Base-by-base conservation (phyloP, 2,329 filamentous ascomycete species). In the Acrocalymma vagum region DNA sequence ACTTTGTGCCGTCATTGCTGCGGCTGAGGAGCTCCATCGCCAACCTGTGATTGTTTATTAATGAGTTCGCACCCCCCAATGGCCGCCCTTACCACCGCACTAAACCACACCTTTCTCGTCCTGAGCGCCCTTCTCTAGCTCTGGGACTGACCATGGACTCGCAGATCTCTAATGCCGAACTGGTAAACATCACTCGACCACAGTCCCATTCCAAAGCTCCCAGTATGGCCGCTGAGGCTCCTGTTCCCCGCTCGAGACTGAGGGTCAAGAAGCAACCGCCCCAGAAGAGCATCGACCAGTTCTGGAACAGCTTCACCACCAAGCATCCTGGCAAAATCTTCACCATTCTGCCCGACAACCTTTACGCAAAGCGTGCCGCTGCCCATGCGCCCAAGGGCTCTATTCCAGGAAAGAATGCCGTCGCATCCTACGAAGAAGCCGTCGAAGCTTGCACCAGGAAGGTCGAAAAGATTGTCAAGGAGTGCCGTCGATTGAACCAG, bases 401-500 rank as follows among this genome's bases (percentile, higher is more conserved):
- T 4, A 73, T 80, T 8, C 78, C 78, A 16, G 86, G 87, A 47
- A 81, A 86, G 63, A 76, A 84, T 28, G 72, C 86, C 0, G 76
- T 82, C 29, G 79, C 81, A 14, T 89, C 86, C 0, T 94, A 90
- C 60, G 83, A 90, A 38, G 82, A 89, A 55, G 89, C 88, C 0
- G 82, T 78, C 3, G 79, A 79, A 15, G 80, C 85, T 42, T 95
- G 90, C 69, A 78, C 75, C 38, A 80, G 79, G 40, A 79, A 81
- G 35, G 81, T 84, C 5, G 70, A 74, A 7, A 79, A 80, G 45
- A 84, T 84, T 39, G 76, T 79, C 20, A 75, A 74, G 42, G 81
- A 84, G 58, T 95, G 90, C 64, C 78, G 83, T 15, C 80, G 88
- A 7, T 76, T 90, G 42, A 95, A 95, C 68, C 86, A 90, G 60